Conservation (phyloP, 345 rosid species). For the Eucalyptus shirleyi region DNA sequence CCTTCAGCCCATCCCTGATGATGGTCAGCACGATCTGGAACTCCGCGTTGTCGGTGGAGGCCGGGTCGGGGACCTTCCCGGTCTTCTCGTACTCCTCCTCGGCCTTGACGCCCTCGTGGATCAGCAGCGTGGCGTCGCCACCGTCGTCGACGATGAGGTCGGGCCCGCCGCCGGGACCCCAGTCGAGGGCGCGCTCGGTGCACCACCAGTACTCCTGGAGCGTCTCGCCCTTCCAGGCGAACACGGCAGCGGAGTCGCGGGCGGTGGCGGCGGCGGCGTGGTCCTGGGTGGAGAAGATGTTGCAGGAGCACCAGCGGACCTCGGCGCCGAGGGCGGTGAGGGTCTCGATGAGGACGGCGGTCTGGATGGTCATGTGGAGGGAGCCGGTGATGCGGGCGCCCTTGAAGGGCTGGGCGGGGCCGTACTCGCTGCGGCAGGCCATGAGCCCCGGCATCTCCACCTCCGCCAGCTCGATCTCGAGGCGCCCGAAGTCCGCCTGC, state of each 20-base stretch:
- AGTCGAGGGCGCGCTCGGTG: conserved; percentile 81
- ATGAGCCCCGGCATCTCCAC: conserved; percentile 85
- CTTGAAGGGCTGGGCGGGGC: conserved; percentile 78
- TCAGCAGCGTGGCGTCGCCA: conserved; percentile 81
- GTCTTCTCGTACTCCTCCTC: conserved; percentile 67
- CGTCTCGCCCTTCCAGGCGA: conserved; percentile 96
- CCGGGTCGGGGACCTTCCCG: conserved; percentile 61
- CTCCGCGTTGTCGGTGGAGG: conserved; percentile 73
- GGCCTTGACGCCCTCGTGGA: conserved; percentile 86
- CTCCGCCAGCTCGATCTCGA: conserved; percentile 20
- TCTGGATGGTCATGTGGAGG: conserved; percentile 93
- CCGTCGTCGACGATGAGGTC: conserved; percentile 87
- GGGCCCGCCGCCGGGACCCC: conserved; percentile 87
- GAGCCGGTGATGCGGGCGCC: conserved; percentile 89
- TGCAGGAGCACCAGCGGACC: conserved; percentile 95
- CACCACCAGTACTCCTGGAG: conserved; percentile 98
- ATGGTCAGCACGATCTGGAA: conserved; percentile 72
- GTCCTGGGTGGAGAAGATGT: conserved; percentile 92
- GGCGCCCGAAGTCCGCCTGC: conserved; percentile 32
- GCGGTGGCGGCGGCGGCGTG: conserved; percentile 92
- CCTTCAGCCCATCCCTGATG: conserved; percentile 58
- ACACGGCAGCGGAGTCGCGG: conserved; percentile 79
- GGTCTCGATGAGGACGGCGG: conserved; percentile 87
- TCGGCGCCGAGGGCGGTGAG: conserved; percentile 83
- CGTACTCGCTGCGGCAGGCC: conserved; percentile 80